Base-by-base conservation (phyloP, 352 stramenopile species). In the Albugo laibachii region DNA sequence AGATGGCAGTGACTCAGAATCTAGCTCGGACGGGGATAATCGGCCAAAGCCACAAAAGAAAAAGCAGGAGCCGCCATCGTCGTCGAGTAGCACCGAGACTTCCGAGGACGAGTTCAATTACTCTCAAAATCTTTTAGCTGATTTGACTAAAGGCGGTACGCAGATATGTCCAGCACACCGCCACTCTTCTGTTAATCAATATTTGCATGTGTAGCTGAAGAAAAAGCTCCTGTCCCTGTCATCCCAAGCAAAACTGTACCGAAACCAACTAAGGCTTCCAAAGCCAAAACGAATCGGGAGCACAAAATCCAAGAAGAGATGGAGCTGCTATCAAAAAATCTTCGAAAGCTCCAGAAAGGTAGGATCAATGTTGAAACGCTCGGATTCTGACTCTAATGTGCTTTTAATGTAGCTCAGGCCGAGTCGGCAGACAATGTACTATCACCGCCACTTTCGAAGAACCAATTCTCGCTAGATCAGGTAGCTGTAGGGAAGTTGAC, bases 401-500 rank as follows among this genome's bases (percentile, higher is more conserved):
- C 45, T 27, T 54, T 41, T 16, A n/a, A n/a, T 50, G 8, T 40
- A 21, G n/a, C 20, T 43, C 27, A 53, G 73, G 63, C 61, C 0
- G 60, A 70, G 52, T 62, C 80, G 36, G 66, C 61, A 8, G 83
- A 78, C 45, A 85, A 69, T 48, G 59, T 86, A 46, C 54, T 86
- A 39, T 19, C 65, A 15, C 64, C 64, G 15, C 66, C 66, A 16
- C 52, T 86, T 40, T 75, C 66, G 5, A 68, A 65, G 45, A 86
- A 83, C 60, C 67, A 59, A 20, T 86, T 86, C 47, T 86, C 74
- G 21, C 61, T 86, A n/a, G 65, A 60, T 54, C 81, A 52, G 21
- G 80, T 86, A 37, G 69, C 70, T 0, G 74, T 83, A n/a, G 66
- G 65, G 16, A 83, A 83, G 53, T 50, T 86, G 44, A 86, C 83